A percentile compares a stretch with the other conserved stretches of the same genome.
Evolutionary conservation across 2,329 filamentous ascomycete genomes (phyloP).

Genomic region (Diaporthe eres): DNA sequence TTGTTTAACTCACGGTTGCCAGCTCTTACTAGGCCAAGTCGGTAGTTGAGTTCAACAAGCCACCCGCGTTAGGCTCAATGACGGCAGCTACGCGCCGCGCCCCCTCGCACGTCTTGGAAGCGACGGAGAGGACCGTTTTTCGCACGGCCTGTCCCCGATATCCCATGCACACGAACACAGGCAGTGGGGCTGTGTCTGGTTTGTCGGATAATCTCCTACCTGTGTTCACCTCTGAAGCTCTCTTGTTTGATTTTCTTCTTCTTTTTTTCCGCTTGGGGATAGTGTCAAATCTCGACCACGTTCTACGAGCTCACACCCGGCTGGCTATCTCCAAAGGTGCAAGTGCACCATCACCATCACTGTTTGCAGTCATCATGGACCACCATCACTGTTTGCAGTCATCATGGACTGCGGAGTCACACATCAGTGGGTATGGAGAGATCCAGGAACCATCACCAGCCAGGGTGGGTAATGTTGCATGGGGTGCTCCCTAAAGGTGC

Average conservation of each 20-base stretch:
- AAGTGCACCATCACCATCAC: not conserved
- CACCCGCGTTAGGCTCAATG: not conserved
- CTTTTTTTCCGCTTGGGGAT: not conserved
- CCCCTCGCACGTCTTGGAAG: not conserved
- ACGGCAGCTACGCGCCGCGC: constrained; percentile 15
- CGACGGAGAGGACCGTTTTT: not conserved
- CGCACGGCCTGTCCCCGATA: constrained; percentile 6
- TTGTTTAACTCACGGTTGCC: not conserved
- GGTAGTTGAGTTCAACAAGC: constrained; percentile 4
- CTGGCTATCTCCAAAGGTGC: not conserved
- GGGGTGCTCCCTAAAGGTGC: constrained; percentile 27
- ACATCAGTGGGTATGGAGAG: not conserved
- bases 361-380: not conserved
- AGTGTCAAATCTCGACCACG: not conserved
- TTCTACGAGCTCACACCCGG: no score
- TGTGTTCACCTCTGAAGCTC: not conserved
- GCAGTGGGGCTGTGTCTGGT: constrained; percentile 14
- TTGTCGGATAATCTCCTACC: constrained; percentile 4
- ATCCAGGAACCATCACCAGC: constrained; percentile 17
- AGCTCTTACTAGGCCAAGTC: not conserved
- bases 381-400: not conserved
- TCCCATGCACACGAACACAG: constrained; percentile 8
- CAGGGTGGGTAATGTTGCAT: constrained; percentile 21
- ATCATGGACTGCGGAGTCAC: not conserved
- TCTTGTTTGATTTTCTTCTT: not conserved